These are phyloP conservation scores for Albifimbria verrucaria DNA, from an alignment of 2,329 filamentous ascomycete species.

Conservation along the genomic window DNA sequence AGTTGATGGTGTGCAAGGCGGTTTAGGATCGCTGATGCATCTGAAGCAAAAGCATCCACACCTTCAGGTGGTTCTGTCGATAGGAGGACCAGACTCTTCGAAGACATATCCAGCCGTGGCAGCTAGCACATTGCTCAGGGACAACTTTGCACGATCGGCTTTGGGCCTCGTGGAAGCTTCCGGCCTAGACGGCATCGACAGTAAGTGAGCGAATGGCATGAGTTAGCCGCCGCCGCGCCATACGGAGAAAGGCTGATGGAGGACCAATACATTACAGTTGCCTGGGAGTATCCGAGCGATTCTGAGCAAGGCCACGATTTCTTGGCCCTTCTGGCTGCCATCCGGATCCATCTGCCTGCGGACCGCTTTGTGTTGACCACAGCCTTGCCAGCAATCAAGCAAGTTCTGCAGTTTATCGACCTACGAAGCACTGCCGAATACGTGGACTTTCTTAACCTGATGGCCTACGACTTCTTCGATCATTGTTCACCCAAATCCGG, in stretches of 20 bases:
- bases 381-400: slow-evolving; percentile 65
- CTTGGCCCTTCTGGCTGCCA: slow-evolving; percentile 61
- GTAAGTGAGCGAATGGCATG: slow-evolving; percentile 38
- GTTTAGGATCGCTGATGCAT: slow-evolving; percentile 68
- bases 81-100: slow-evolving; percentile 66
- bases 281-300: slow-evolving; percentile 75
- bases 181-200: slow-evolving; percentile 62
- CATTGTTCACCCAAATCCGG: slow-evolving; percentile 65
- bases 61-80: slow-evolving; percentile 72
- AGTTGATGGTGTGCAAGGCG: slow-evolving; percentile 69
- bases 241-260: background rate
- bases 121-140: slow-evolving; percentile 53
- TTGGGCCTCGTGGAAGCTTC: slow-evolving; percentile 66
- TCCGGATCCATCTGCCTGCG: slow-evolving; percentile 65
- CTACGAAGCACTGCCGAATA: slow-evolving; percentile 59
- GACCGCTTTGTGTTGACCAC: slow-evolving; percentile 69
- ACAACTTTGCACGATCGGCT: slow-evolving; percentile 69
- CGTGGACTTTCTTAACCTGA: slow-evolving; percentile 74
- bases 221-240: background rate
- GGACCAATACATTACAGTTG: slow-evolving; percentile 48
- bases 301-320: slow-evolving; percentile 67
- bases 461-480: slow-evolving; percentile 77
- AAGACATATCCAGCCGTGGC: slow-evolving; percentile 68
- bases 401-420: slow-evolving; percentile 67
- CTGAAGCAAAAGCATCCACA: slow-evolving; percentile 69